A percentile compares a stretch with the other conserved stretches of the same genome.
phyloP scores from a whole-genome alignment of 176 grass and related monocot genomes.

The Luzula sylvatica region DNA sequence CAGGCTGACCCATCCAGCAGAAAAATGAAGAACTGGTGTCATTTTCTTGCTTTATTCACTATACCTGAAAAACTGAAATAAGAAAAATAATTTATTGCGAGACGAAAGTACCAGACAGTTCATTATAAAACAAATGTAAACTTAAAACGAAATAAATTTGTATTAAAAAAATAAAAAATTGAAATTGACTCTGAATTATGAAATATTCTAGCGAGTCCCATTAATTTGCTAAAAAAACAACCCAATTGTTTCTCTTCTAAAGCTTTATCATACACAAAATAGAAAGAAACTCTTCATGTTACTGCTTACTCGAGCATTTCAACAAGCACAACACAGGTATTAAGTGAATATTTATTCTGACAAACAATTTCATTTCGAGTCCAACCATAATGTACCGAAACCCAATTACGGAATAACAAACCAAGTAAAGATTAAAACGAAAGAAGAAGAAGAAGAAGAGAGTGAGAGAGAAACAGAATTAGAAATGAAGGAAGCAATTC shows the following conservation, averaged over 20 bases:
- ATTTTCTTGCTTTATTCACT: conserved; percentile 35
- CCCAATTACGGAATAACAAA: no score
- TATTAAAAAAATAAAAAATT: no score
- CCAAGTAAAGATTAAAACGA: not conserved
- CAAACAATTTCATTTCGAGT: not conserved
- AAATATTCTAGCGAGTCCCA: no score
- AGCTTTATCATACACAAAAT: no score
- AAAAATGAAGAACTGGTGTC: conserved; percentile 62
- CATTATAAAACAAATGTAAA: no score
- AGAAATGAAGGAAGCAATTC: conserved; percentile 11
- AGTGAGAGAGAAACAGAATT: not conserved
- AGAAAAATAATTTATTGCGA: no score
- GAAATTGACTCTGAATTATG: no score
- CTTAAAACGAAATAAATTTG: no score
- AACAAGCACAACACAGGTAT: conserved; percentile 6
- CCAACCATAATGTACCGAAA: not conserved
- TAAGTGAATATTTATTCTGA: not conserved
- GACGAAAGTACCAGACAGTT: no score
- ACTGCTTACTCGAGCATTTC: conserved; percentile 5
- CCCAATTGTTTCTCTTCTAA: no score
- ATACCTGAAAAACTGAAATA: conserved; percentile 10
- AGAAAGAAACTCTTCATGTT: no score
- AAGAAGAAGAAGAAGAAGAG: not conserved
- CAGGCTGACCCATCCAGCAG: conserved; percentile 56
- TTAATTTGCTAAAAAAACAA: no score